These are phyloP conservation scores for Candida awuae DNA, from an alignment of 805 yeast species.

Conservation along the genomic window DNA sequence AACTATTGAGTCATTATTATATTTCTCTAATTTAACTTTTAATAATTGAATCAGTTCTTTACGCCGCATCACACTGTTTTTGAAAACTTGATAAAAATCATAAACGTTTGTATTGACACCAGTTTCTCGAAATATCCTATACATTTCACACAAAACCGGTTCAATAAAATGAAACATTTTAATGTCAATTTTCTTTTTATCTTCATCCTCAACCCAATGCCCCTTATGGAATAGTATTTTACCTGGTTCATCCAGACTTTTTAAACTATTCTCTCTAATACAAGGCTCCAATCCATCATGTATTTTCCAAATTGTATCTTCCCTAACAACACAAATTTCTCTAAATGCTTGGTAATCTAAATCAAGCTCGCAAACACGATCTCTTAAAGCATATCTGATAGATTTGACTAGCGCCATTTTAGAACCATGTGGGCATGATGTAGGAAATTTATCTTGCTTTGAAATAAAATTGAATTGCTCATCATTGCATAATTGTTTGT, in stretches of 20 bases:
- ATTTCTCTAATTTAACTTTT: slow-evolving; percentile 4
- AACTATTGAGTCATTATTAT: neutral
- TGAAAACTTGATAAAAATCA: slow-evolving; percentile 30
- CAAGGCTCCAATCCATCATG: slow-evolving; percentile 35
- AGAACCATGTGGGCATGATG: slow-evolving; percentile 4
- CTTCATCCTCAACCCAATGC: slow-evolving; percentile 16
- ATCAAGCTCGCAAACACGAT: slow-evolving; percentile 20
- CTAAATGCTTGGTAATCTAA: slow-evolving; percentile 27
- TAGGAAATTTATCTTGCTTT: slow-evolving; percentile 5
- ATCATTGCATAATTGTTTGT: slow-evolving; percentile 18
- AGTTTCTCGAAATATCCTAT: slow-evolving; percentile 71
- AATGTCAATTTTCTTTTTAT: slow-evolving; percentile 13
- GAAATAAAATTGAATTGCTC: slow-evolving; percentile 21
- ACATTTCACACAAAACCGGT: slow-evolving; percentile 49
- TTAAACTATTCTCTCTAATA: slow-evolving; percentile 33
- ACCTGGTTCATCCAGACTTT: slow-evolving; percentile 36
- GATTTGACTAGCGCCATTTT: slow-evolving; percentile 13
- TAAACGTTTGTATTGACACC: slow-evolving; percentile 40
- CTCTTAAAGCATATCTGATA: slow-evolving; percentile 13
- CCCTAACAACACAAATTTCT: slow-evolving; percentile 35
- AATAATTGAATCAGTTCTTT: slow-evolving; percentile 15
- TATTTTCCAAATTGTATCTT: slow-evolving; percentile 23
- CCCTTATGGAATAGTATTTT: slow-evolving; percentile 21
- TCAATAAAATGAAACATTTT: slow-evolving; percentile 32
- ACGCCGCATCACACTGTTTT: slow-evolving; percentile 25